Base-by-base conservation (phyloP, 1,284 basidiomycete species). In the Pseudozyma sp. region DNA sequence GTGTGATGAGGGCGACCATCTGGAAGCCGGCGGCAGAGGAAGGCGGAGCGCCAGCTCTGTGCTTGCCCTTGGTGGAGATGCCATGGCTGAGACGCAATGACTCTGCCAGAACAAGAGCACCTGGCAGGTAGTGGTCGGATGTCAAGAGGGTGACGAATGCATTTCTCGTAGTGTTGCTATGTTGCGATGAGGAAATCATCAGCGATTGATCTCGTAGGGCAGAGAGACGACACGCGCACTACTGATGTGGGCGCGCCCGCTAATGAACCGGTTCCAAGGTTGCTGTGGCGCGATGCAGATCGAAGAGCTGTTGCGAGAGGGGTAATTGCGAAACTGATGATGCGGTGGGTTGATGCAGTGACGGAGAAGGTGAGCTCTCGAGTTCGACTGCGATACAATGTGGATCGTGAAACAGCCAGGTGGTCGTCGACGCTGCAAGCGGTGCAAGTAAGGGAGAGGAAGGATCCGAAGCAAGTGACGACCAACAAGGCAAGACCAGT, bases 1-100 rank as follows among this genome's bases (percentile, higher is more conserved):
- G 94, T 6, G 95, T 96, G 71, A 96, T 93, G 48, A 99, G 87
- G 85, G 94, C 97, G 69, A 94, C 90, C n/a, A 92, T 92, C 79
- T 94, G 65, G 33, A 76, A 79, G 14, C 44, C 33, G 11, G 52
- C 30, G 9, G 48, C 40, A 0, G 56, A 17, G 3, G 48, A 2
- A 7, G 5, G 11, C 4, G 60, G 13, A n/a, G 48, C 33, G 29
- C 11, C 43, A 7, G 58, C 55, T 24, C 44, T 40, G 33, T 19
- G 33, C 37, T 65, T 56, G 42, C 52, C 56, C 33, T 55, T 68
- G 19, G 45, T 56, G 24, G 66, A 34, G 35, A 63, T 19, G 40
- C 58, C 57, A 64, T 81, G 79, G n/a, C 55, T 66, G 42, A 70
- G 62, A 31, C 78, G 73, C 7, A 81, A 93, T 19, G 94, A 92